Conservation (phyloP, 805 yeast species). For the Limtongia smithiae region DNA sequence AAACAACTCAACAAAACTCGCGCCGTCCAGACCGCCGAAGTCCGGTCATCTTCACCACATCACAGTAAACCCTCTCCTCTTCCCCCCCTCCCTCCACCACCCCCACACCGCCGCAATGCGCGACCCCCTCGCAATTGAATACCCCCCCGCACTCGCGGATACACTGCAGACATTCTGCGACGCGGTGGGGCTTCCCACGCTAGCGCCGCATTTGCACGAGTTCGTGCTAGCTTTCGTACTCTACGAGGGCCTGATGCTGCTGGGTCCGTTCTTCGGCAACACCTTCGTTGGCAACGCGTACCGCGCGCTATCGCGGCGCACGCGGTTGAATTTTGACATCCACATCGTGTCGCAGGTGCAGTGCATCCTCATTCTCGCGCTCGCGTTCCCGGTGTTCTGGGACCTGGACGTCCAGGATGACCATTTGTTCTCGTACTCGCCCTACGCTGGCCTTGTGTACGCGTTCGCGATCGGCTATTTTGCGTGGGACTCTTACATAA, state of each 20-base stretch:
- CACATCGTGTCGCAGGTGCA: constrained; percentile 89
- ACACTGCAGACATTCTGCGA: constrained; percentile 3
- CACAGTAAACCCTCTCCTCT: no score
- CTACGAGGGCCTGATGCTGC: constrained; percentile 53
- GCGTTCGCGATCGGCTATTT: constrained; percentile 82
- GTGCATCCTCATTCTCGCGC: constrained; percentile 57
- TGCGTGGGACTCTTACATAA: constrained; percentile 76
- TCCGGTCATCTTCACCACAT: no score
- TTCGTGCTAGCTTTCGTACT: constrained; percentile 55
- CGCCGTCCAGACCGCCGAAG: no score
- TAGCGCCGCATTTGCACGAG: constrained; percentile 58
- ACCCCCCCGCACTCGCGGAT: constrained; percentile 13
- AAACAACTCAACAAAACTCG: no score
- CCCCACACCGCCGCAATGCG: no score
- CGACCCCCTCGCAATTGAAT: constrained; percentile 25
- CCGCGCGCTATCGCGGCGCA: constrained; percentile 44
- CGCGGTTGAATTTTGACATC: constrained; percentile 75
- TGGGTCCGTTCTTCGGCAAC: constrained; percentile 48
- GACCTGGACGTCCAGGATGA: constrained; percentile 50
- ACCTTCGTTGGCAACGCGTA: constrained; percentile 49
- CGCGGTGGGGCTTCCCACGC: constrained; percentile 30
- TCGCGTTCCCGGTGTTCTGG: constrained; percentile 60
- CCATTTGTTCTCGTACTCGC: constrained; percentile 64
- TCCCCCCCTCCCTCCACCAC: no score
- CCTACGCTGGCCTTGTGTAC: constrained; percentile 70